A percentile compares a stretch with the other conserved stretches of the same genome.
Evolutionary conservation across 345 rosid species (phyloP).

Genomic region (Syzygium jambos): DNA sequence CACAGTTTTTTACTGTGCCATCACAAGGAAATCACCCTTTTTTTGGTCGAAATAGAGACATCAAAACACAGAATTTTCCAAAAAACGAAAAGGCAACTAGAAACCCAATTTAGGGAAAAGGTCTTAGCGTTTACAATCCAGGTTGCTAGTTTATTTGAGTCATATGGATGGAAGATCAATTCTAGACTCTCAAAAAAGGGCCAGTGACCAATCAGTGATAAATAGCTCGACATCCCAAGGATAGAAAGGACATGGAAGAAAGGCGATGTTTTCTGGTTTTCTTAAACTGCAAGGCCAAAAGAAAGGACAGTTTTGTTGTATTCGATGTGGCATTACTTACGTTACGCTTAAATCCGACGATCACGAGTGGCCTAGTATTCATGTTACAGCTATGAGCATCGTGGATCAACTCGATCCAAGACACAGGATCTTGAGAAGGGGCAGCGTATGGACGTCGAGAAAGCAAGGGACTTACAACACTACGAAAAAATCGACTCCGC

Average conservation of each 20-base stretch:
- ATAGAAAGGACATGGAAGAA: neutral
- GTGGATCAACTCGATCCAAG: neutral
- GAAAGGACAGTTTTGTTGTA: neutral
- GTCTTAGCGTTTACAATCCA: neutral
- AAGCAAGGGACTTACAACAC: neutral
- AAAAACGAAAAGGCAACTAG: neutral
- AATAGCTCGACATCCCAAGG: neutral
- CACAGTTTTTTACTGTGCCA: neutral
- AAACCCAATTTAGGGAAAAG: neutral
- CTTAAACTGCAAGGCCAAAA: neutral
- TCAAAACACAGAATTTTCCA: too few species aligned
- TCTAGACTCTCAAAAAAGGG: too few species aligned
- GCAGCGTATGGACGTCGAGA: neutral
- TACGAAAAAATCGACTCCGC: neutral
- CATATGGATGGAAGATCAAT: rapidly evolving
- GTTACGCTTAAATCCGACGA: neutral
- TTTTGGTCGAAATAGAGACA: neutral
- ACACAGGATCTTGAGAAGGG: neutral
- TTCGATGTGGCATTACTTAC: neutral
- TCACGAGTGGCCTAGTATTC: neutral
- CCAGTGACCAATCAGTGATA: too few species aligned
- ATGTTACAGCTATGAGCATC: neutral
- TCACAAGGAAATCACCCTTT: neutral
- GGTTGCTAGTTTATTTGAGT: neutral
- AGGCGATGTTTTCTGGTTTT: neutral